Conservation (phyloP, 345 rosid species). For the Rhizophora apiculata region DNA sequence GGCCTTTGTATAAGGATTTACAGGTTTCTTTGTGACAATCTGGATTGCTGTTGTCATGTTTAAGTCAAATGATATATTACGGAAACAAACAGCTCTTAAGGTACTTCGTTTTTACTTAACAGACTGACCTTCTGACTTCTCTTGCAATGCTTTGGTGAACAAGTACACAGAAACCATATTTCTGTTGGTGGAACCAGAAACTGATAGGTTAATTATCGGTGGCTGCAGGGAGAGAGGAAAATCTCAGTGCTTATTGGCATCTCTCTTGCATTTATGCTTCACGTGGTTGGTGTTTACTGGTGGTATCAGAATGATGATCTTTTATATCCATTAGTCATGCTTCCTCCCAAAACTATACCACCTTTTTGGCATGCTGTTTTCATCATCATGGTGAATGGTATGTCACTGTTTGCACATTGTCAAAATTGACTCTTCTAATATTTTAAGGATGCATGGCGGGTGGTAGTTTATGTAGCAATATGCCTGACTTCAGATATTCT, state of each 20-base stretch:
- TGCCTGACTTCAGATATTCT: neutral
- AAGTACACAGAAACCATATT: neutral
- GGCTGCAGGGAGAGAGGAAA: constrained; percentile 60
- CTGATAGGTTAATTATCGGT: neutral
- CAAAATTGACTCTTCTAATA: neutral
- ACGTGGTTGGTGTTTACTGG: constrained; percentile 47
- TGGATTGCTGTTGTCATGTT: constrained; percentile 55
- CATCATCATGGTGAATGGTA: constrained; percentile 55
- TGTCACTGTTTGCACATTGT: neutral
- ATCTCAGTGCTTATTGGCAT: constrained; percentile 37
- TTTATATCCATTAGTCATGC: constrained; percentile 46
- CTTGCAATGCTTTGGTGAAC: neutral
- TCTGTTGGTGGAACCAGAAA: neutral
- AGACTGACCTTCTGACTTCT: neutral
- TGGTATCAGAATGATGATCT: constrained; percentile 45
- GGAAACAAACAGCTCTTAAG: constrained; percentile 65
- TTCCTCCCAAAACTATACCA: constrained; percentile 53
- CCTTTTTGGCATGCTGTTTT: constrained; percentile 66
- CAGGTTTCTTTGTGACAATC: constrained; percentile 50
- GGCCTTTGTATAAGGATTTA: neutral
- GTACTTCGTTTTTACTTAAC: constrained; percentile 13
- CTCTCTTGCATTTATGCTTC: constrained; percentile 34
- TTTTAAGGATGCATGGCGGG: neutral
- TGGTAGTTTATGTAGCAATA: neutral
- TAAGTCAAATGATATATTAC: constrained; percentile 53